These are phyloP conservation scores for Capronia americana DNA, from an alignment of 2,329 filamentous ascomycete genomes.

Conservation along the genomic window DNA sequence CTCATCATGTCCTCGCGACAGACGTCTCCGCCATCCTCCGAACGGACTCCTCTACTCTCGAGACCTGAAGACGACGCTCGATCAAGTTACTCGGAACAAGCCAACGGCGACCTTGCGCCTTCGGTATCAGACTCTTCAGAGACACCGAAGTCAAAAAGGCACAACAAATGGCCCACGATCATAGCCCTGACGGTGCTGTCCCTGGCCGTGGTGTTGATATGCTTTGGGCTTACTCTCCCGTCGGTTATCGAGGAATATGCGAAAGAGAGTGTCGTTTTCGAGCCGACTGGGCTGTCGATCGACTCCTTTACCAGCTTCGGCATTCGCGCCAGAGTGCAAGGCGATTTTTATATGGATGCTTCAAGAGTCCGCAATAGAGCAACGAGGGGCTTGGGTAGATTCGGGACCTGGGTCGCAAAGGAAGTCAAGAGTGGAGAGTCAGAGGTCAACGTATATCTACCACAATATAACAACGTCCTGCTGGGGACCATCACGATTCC, in stretches of 20 bases:
- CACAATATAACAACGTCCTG: slow-evolving; percentile 78
- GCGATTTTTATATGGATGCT: slow-evolving; percentile 80
- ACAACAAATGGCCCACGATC: slow-evolving; percentile 75
- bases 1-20: slow-evolving; percentile 36
- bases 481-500: slow-evolving; percentile 80
- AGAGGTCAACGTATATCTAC: slow-evolving; percentile 76
- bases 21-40: slow-evolving; percentile 48
- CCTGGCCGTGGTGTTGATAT: slow-evolving; percentile 68
- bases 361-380: slow-evolving; percentile 73
- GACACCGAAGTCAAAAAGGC: slow-evolving; percentile 36
- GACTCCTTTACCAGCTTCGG: slow-evolving; percentile 82
- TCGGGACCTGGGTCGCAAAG: slow-evolving; percentile 79
- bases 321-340: slow-evolving; percentile 79
- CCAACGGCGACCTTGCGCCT: slow-evolving; percentile 35
- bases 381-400: slow-evolving; percentile 75
- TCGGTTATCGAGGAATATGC: slow-evolving; percentile 84
- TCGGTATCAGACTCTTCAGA: slow-evolving; percentile 38
- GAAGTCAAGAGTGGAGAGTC: slow-evolving; percentile 77
- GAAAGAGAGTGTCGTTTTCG: slow-evolving; percentile 78
- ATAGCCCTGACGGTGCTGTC: slow-evolving; percentile 74
- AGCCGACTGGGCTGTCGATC: slow-evolving; percentile 82
- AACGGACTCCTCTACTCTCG: slow-evolving; percentile 52
- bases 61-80: slow-evolving; percentile 45
- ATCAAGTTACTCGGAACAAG: slow-evolving; percentile 39
- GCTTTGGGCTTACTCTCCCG: slow-evolving; percentile 80